Conservation (phyloP, 176 grass and related monocot genomes). For the Oryza punctata region DNA sequence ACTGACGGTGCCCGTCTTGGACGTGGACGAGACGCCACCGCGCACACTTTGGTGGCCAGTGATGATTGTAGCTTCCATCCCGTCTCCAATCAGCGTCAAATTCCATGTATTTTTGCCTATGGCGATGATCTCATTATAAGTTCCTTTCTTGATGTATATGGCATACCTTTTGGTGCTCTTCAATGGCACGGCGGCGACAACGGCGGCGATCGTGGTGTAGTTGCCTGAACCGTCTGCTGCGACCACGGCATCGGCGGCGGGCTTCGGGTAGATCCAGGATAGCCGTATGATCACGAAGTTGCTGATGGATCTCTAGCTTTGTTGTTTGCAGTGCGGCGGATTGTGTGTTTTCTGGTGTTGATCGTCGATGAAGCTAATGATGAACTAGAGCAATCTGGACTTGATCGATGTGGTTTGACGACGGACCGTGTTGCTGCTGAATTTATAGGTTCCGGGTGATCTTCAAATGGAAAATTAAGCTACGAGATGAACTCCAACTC, state of each 20-base stretch:
- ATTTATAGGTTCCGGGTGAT: neutral
- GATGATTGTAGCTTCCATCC: conserved; percentile 15
- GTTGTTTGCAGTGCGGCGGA: neutral
- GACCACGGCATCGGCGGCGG: neutral
- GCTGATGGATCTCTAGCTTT: too few species aligned
- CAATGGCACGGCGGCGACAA: neutral
- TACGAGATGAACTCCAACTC: neutral
- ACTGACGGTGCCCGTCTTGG: conserved; percentile 23
- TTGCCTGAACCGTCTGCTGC: neutral
- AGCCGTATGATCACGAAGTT: neutral
- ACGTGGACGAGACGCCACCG: neutral
- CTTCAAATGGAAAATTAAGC: neutral
- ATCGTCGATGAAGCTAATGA: neutral
- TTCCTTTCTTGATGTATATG: conserved; percentile 11
- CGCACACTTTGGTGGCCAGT: neutral
- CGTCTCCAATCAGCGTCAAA: conserved; percentile 22
- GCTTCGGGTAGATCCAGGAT: neutral
- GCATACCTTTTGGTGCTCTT: conserved; percentile 11
- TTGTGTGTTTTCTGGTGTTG: neutral
- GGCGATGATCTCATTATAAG: conserved; percentile 33
- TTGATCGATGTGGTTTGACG: neutral
- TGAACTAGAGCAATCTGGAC: neutral
- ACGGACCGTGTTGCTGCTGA: neutral
- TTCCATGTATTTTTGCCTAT: conserved; percentile 9
- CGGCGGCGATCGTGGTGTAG: neutral